These are phyloP conservation scores for Brassica rapa DNA, from an alignment of 345 rosid genomes.

Conservation along the genomic window DNA sequence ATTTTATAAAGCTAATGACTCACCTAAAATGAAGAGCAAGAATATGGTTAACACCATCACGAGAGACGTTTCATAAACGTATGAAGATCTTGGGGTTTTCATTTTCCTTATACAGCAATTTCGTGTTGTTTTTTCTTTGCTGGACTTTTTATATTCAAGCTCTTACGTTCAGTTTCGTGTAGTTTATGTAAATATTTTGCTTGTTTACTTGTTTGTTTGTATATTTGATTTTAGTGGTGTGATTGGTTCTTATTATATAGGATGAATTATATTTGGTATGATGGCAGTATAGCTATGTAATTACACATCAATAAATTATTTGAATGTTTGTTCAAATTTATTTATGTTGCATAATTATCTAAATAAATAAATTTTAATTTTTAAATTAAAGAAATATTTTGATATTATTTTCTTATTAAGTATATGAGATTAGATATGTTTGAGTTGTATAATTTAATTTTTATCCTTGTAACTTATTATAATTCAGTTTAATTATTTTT, in stretches of 20 bases:
- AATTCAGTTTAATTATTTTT: too few relatives aligned
- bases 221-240: neutral
- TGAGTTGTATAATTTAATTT: neutral
- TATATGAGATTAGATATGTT: neutral
- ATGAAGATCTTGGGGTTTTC: neutral
- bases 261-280: neutral
- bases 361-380: too few relatives aligned
- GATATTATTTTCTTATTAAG: neutral
- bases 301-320: neutral
- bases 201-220: neutral
- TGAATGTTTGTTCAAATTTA: too few relatives aligned
- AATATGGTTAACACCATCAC: neutral
- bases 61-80: neutral
- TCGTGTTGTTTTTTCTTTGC: neutral
- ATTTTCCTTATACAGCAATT: neutral
- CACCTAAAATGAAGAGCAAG: constrained; percentile 1
- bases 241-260: neutral
- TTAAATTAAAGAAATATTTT: too few relatives aligned
- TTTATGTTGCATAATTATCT: too few relatives aligned
- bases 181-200: neutral
- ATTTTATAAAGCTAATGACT: neutral
- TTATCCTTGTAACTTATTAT: neutral
- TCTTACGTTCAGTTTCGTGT: too few relatives aligned
- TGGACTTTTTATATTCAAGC: too few relatives aligned
- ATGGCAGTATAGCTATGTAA: neutral